Conservation (phyloP, 2,329 filamentous ascomycete genomes). For the Hypoxylon sp. region DNA sequence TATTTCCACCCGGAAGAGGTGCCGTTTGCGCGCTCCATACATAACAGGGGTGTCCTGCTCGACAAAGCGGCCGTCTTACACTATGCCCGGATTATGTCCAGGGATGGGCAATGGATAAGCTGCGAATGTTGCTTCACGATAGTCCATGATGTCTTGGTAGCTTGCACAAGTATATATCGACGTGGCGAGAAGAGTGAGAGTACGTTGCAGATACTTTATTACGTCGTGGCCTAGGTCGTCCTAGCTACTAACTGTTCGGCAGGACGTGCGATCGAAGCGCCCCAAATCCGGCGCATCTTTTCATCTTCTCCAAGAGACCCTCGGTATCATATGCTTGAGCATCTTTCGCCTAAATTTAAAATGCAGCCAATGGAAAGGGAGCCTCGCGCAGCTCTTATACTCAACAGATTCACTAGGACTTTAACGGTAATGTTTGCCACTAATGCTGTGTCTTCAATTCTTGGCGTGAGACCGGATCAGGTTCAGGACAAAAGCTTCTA, state of each 20-base stretch:
- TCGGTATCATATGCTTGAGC: conserved; percentile 90
- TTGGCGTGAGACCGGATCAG: conserved; percentile 78
- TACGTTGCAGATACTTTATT: conserved; percentile 63
- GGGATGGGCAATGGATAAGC: conserved; percentile 78
- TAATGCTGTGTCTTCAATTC: conserved; percentile 79
- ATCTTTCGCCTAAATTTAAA: conserved; percentile 85
- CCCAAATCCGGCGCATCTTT: conserved; percentile 83
- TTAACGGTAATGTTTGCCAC: conserved; percentile 91
- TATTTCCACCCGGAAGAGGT: conserved; percentile 89
- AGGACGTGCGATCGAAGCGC: conserved; percentile 85
- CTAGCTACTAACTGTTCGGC: conserved; percentile 31
- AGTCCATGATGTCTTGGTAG: conserved; percentile 89
- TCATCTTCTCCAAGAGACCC: conserved; percentile 86
- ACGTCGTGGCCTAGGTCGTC: conserved; percentile 16
- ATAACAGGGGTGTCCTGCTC: conserved; percentile 79
- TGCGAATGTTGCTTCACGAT: conserved; percentile 93
- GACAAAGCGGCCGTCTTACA: conserved; percentile 89
- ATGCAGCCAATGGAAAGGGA: conserved; percentile 77
- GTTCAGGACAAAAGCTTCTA: conserved; percentile 87
- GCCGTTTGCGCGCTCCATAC: conserved; percentile 79
- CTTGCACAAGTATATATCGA: conserved; percentile 84
- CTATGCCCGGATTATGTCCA: conserved; percentile 80
- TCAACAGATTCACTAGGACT: conserved; percentile 88
- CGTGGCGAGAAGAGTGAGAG: conserved; percentile 79
- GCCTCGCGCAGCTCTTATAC: conserved; percentile 84